A percentile compares a stretch with the other conserved stretches of the same genome.
These are phyloP conservation scores for Tricholoma furcatifolium DNA, from an alignment of 768 basidiomycete species.

Conservation along the genomic window DNA sequence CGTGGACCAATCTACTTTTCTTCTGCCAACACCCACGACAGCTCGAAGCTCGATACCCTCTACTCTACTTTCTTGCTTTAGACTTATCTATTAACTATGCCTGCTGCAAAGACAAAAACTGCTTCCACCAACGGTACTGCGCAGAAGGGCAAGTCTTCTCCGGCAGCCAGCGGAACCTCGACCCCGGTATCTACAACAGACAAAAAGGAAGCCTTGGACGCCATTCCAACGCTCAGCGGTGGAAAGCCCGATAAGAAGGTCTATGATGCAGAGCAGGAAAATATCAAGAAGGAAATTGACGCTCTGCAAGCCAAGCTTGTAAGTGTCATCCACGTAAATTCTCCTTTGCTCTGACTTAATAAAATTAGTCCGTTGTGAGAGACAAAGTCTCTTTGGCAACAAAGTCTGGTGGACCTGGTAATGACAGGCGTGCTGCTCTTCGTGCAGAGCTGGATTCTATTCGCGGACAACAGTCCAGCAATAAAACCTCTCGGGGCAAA, in stretches of 20 bases:
- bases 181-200: constrained; percentile 43
- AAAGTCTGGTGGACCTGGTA: constrained; percentile 54
- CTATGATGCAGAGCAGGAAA: constrained; percentile 86
- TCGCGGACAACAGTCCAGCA: constrained; percentile 73
- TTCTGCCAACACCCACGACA: constrained; percentile 13
- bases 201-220: constrained; percentile 45
- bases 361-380: constrained; percentile 58
- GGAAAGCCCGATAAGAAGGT: constrained; percentile 82
- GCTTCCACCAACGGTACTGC: constrained; percentile 38
- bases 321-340: constrained; percentile 30
- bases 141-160: constrained; percentile 40
- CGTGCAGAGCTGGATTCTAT: constrained; percentile 80
- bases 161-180: constrained; percentile 41
- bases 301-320: constrained; percentile 77
- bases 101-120: constrained; percentile 57
- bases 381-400: constrained; percentile 71
- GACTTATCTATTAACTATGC: constrained; percentile 32
- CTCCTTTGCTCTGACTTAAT: constrained; percentile 10
- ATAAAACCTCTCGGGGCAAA: constrained; percentile 70
- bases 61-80: constrained; percentile 19
- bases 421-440: constrained; percentile 71
- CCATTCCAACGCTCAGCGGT: constrained; percentile 31
- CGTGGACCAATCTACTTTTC: constrained; percentile 12
- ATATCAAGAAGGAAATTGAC: constrained; percentile 82
- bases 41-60: constrained; percentile 17